Conservation (phyloP, 345 rosid species). For the Lepidium didymum region DNA sequence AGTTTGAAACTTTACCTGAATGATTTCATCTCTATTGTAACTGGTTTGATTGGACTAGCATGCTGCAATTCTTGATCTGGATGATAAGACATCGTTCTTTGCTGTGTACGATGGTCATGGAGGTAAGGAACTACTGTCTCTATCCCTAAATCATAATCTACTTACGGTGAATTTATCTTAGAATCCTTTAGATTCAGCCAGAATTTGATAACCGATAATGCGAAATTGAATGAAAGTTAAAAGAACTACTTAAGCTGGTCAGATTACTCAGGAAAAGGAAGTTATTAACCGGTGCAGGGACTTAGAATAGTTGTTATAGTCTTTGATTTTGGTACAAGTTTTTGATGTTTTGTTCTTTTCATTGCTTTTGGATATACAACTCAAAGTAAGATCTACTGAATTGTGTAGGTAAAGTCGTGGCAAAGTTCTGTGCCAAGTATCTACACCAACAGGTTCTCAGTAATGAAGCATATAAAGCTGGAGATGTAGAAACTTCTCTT, state of each 20-base stretch:
- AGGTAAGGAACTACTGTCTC: slow-evolving; percentile 35
- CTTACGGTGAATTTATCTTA: not conserved
- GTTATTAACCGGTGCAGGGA: not conserved
- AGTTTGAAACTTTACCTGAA: not conserved
- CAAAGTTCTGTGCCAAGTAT: slow-evolving; percentile 83
- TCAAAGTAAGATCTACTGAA: not conserved
- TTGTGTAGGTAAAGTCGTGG: slow-evolving; percentile 65
- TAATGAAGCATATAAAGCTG: slow-evolving; percentile 55
- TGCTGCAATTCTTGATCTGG: slow-evolving; percentile 64
- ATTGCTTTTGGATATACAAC: not conserved
- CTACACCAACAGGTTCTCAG: slow-evolving; percentile 68
- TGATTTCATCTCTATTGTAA: not conserved
- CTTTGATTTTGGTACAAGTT: not conserved
- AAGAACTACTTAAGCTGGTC: not conserved
- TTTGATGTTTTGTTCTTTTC: not conserved
- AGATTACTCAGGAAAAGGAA: not conserved
- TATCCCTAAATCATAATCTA: not conserved
- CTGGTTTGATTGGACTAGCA: slow-evolving; percentile 31
- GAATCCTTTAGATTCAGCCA: not conserved
- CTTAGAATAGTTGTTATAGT: not conserved
- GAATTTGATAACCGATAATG: not conserved
- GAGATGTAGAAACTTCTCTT: slow-evolving; percentile 63
- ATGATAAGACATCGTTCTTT: slow-evolving; percentile 59
- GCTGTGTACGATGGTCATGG: slow-evolving; percentile 93
- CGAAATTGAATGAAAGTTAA: not conserved